Evolutionary conservation across 495 filamentous ascomycete species (phyloP).

Genomic region (Aspergillus cavernicola): DNA sequence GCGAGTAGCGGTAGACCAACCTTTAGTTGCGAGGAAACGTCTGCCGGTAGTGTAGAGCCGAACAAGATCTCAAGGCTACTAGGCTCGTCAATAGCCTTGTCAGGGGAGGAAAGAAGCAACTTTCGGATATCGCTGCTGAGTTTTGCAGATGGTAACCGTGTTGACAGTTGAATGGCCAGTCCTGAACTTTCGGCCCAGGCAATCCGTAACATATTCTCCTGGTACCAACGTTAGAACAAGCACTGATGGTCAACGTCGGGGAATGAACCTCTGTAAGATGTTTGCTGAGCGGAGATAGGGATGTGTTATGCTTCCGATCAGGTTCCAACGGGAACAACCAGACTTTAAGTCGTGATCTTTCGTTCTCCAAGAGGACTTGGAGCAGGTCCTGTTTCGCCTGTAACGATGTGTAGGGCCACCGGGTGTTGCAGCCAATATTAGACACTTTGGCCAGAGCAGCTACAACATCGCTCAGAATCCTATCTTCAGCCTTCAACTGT

Average conservation of each 20-base stretch:
- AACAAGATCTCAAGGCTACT: constrained; percentile 81
- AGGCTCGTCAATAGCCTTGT: constrained; percentile 72
- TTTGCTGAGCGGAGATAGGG: constrained; percentile 31
- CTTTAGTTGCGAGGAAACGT: constrained; percentile 83
- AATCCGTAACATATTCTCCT: constrained; percentile 60
- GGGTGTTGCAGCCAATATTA: constrained; percentile 51
- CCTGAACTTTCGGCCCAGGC: constrained; percentile 83
- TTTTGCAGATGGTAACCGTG: constrained; percentile 71
- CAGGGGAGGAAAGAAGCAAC: constrained; percentile 75
- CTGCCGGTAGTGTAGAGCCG: constrained; percentile 66
- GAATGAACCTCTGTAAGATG: constrained; percentile 29
- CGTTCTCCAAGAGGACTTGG: constrained; percentile 74
- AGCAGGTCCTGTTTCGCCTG: constrained; percentile 78
- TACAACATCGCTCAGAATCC: constrained; percentile 73
- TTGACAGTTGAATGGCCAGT: constrained; percentile 75
- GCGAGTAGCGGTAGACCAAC: constrained; percentile 32
- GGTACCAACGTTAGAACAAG: constrained; percentile 14
- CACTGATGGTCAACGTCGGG: neutral
- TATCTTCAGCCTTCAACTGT: constrained; percentile 88
- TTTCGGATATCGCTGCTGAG: constrained; percentile 71
- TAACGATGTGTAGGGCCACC: constrained; percentile 58
- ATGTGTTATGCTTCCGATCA: constrained; percentile 52
- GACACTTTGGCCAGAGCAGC: constrained; percentile 54
- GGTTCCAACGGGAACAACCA: constrained; percentile 87
- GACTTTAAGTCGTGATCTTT: constrained; percentile 75